Percentiles rank a stretch among this genome's conserved stretches.
Conservation (phyloP, 2,329 filamentous ascomycete genomes). For the Fusarium hainanense region DNA sequence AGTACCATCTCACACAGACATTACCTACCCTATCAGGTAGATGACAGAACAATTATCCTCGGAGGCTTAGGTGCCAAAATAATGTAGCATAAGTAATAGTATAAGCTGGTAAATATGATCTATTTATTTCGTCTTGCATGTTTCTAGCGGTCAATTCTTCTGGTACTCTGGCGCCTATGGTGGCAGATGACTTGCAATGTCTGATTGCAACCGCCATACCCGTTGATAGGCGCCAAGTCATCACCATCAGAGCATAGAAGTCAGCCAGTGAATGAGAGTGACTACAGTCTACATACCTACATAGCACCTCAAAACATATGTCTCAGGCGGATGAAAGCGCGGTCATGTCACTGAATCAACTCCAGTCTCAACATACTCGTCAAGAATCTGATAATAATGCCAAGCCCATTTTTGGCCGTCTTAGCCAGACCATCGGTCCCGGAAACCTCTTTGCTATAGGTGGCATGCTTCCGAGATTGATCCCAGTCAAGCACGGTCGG, state of each 20-base stretch:
- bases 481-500: slow-evolving; percentile 28
- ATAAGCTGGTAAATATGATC: background rate
- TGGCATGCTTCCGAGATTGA: slow-evolving; percentile 31
- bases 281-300: background rate
- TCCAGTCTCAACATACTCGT: slow-evolving; percentile 26
- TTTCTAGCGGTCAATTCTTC: background rate
- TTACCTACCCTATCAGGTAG: background rate
- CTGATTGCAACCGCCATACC: slow-evolving; percentile 11
- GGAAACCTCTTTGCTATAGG: slow-evolving; percentile 14
- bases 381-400: slow-evolving; percentile 1
- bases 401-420: slow-evolving; percentile 26
- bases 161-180: background rate
- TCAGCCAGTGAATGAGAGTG: background rate
- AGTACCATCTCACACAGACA: slow-evolving; percentile 3
- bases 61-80: background rate
- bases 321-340: background rate
- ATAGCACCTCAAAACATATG: too few relatives aligned
- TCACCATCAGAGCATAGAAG: background rate
- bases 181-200: background rate
- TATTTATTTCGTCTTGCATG: background rate
- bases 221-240: background rate
- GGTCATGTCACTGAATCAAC: slow-evolving; percentile 21
- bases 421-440: slow-evolving; percentile 14
- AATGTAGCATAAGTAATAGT: background rate
- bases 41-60: background rate